Conservation (phyloP, 345 rosid genomes). For the Abelmoschus esculentus region DNA sequence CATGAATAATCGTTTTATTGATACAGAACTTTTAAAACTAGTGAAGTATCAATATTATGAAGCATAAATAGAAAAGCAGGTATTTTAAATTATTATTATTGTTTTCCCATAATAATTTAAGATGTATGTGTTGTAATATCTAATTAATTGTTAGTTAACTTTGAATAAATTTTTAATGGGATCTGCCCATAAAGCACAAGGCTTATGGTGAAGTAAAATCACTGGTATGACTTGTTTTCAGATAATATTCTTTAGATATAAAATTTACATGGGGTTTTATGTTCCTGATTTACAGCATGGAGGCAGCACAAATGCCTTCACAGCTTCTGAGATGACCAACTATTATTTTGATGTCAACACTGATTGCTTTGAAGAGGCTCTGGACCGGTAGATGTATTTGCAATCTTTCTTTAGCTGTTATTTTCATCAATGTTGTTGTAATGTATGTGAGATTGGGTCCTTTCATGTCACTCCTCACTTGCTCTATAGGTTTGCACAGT, state of each 20-base stretch:
- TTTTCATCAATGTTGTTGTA: conserved; percentile 9
- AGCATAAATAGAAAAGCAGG: not conserved
- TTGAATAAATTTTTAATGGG: not conserved
- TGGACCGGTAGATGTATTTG: conserved; percentile 55
- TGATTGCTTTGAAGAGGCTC: conserved; percentile 75
- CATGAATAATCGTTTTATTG: not conserved
- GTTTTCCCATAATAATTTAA: not conserved
- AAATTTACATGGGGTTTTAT: not conserved
- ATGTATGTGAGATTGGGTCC: conserved; percentile 7
- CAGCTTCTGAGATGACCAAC: conserved; percentile 67
- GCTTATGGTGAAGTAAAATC: not conserved
- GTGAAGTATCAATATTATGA: not conserved
- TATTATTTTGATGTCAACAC: conserved; percentile 64
- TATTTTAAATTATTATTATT: not conserved
- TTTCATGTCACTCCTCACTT: conserved; percentile 14
- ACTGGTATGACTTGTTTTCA: not conserved
- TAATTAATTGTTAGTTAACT: not conserved
- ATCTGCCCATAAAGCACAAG: not conserved
- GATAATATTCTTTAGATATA: not conserved
- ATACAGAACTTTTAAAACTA: not conserved
- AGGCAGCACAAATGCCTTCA: conserved; percentile 78
- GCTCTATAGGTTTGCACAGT: conserved; percentile 65
- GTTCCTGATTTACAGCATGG: conserved; percentile 55
- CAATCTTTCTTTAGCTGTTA: conserved; percentile 3
- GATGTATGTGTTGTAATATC: not conserved